Evolutionary conservation across 208 protist genomes (phyloP), one percentile per base, ranked within the genome.

Genomic region (Trichomonas gallinae): DNA sequence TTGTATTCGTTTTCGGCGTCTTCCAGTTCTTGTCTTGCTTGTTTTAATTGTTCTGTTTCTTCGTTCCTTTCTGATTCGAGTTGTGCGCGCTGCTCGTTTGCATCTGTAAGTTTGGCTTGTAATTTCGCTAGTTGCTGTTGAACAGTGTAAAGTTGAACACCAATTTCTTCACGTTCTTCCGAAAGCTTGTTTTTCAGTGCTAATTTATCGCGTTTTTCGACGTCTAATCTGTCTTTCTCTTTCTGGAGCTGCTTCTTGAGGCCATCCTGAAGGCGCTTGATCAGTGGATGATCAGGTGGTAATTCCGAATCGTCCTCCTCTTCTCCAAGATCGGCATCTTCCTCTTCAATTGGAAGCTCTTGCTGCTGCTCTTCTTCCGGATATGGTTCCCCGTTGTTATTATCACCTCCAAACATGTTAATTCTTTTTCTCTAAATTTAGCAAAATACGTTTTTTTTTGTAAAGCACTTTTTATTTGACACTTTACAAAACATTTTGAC

Each of bases 61-160:
- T 93, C 87, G 9, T 48, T 48, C 17, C 87, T 0, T 38, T 23
- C 15, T 51, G 87, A 8, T 51, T 93, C 87, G 11, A 42, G 10
- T n/a, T 6, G 1, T 38, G 23, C 44, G 11, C 87, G 40, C 17
- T 34, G 15, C 38, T 34, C 34, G 31, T 93, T 93, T 34, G 87
- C 44, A 38, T 93, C 44, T 8, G 87, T 93, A 49, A 93, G 31
- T 6, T 40, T 34, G 36, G 23, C n/a, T 26, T 93, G 87, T 36
- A 93, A 44, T 93, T 93, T 93, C 8, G 87, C 87, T 8, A 93
- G 31, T 38, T 93, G 87, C 31, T 93, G 87, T 38, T 93, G 87
- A n/a, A 93, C 26, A 48, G 87, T 58, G 46, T 93, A 93, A 34
- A 93, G 31, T 51, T 93, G 40, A 38, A 93, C 87, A 93, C 87